Evolutionary conservation across 148 eudicot genomes (phyloP), one percentile per base, ranked within the genome.

Genomic region (Pharnaceum exiguum): DNA sequence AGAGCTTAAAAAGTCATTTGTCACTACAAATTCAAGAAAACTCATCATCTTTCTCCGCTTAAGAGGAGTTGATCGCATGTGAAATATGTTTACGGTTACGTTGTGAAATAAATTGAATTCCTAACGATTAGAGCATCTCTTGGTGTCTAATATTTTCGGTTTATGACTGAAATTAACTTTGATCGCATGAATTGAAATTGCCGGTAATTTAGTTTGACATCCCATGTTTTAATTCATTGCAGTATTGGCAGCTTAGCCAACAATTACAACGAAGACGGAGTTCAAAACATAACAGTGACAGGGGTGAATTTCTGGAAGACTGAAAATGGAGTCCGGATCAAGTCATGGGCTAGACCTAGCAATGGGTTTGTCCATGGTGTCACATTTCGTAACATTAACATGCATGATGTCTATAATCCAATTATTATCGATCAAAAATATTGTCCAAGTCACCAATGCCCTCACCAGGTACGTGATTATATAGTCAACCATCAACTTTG

Each of bases 161-260:
- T n/a, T n/a, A n/a, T n/a, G n/a, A n/a, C n/a, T n/a, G n/a, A n/a
- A n/a, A n/a, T n/a, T n/a, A n/a, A n/a, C n/a, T n/a, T n/a, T n/a
- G n/a, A n/a, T n/a, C n/a, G n/a, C n/a, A n/a, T n/a, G n/a, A n/a
- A n/a, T n/a, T n/a, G 7, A 5, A 18, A 6, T 32, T 19, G 15
- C 35, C 10, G 2, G 4, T 7, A 27, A 51, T 28, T 2, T 27
- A 8, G 16, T 51, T 1, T 2, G 1, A 31, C 31, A 1, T 28
- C 2, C 57, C 30, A 19, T 15, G 18, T 16, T 5, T 23, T 18
- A 10, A 13, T 12, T 7, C 7, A 6, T 59, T 21, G 46, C 71
- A 83, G 86, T 29, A 68, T 84, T 25, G 90, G 90, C 8, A 81
- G 90, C 62, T 42, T 84, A 50, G 90, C 69, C 7, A 69, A 81